phyloP scores from a whole-genome alignment of 306 rosid genomes.

The Lithocarpus polystachyus region DNA sequence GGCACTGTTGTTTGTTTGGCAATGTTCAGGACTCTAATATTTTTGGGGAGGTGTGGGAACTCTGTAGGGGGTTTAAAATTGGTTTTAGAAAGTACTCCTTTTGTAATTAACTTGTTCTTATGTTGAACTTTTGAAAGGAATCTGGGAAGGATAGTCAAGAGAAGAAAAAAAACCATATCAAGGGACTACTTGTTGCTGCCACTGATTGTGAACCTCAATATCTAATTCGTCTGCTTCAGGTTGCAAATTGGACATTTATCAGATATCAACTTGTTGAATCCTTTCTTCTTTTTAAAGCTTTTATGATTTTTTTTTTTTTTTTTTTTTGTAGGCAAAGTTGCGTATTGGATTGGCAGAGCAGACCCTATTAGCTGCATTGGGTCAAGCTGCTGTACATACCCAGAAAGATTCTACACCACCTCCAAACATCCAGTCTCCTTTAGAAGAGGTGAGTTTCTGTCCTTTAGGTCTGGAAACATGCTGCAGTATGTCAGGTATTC shows the following conservation, averaged over 20 bases:
- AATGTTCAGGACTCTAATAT: background rate
- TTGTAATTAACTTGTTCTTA: background rate
- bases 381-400: constrained; percentile 78
- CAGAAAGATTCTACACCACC: constrained; percentile 76
- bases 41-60: background rate
- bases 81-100: background rate
- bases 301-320: background rate
- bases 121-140: constrained; percentile 52
- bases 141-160: constrained; percentile 95
- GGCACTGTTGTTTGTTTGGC: background rate
- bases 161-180: constrained; percentile 82
- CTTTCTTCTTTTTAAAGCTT: constrained; percentile 22
- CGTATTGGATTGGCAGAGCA: constrained; percentile 88
- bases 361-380: constrained; percentile 89
- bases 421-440: constrained; percentile 60
- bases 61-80: background rate
- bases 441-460: constrained; percentile 65
- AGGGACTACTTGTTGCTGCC: constrained; percentile 90
- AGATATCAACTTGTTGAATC: constrained; percentile 12
- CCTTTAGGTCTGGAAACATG: constrained; percentile 18
- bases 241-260: constrained; percentile 28
- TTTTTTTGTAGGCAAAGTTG: constrained; percentile 53
- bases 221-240: constrained; percentile 86
- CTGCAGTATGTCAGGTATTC: background rate
- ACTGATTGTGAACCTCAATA: constrained; percentile 90